Evolutionary conservation across 1,284 basidiomycete genomes (phyloP).

Genomic region (Cutaneotrichosporon daszewskae): DNA sequence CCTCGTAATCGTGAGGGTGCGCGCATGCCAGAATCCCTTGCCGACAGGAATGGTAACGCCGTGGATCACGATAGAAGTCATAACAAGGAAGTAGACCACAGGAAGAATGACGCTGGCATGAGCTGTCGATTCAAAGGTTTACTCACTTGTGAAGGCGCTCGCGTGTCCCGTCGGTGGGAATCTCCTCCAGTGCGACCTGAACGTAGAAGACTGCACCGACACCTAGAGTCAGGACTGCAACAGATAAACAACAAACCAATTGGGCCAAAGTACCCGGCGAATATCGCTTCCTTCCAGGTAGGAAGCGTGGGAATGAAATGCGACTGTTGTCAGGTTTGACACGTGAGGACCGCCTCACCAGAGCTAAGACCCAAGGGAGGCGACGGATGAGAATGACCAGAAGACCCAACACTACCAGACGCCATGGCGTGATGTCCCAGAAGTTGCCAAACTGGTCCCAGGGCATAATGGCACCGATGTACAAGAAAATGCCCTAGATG

Average conservation of each 20-base stretch:
- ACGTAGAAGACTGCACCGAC: slow-evolving; percentile 52
- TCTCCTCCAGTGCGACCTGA: slow-evolving; percentile 48
- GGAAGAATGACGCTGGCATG: slow-evolving; percentile 45
- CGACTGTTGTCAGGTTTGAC: slow-evolving; percentile 17
- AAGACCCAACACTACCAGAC: slow-evolving; percentile 72
- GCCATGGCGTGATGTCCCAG: slow-evolving; percentile 64
- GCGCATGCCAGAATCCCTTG: slow-evolving; percentile 18
- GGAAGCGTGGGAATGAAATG: slow-evolving; percentile 38
- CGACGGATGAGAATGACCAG: slow-evolving; percentile 70
- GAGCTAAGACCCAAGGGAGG: slow-evolving; percentile 67
- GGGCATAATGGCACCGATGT: slow-evolving; percentile 88
- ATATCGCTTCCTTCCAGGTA: slow-evolving; percentile 41
- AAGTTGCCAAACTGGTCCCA: slow-evolving; percentile 49
- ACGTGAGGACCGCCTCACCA: slow-evolving; percentile 43
- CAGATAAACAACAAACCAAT: slow-evolving; percentile 39
- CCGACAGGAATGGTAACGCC: slow-evolving; percentile 47
- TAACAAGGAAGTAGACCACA: slow-evolving; percentile 52
- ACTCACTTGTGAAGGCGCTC: slow-evolving; percentile 37
- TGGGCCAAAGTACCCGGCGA: slow-evolving; percentile 47
- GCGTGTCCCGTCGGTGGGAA: slow-evolving; percentile 48
- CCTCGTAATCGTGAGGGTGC: slow-evolving; percentile 10
- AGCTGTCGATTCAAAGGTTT: neutral
- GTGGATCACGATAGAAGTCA: slow-evolving; percentile 52
- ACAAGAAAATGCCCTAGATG: slow-evolving; percentile 60
- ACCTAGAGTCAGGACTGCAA: slow-evolving; percentile 31